Percentiles rank a stretch among this genome's conserved stretches.
Evolutionary conservation across 2,329 filamentous ascomycete genomes (phyloP).

Genomic region (Alternaria rosae): DNA sequence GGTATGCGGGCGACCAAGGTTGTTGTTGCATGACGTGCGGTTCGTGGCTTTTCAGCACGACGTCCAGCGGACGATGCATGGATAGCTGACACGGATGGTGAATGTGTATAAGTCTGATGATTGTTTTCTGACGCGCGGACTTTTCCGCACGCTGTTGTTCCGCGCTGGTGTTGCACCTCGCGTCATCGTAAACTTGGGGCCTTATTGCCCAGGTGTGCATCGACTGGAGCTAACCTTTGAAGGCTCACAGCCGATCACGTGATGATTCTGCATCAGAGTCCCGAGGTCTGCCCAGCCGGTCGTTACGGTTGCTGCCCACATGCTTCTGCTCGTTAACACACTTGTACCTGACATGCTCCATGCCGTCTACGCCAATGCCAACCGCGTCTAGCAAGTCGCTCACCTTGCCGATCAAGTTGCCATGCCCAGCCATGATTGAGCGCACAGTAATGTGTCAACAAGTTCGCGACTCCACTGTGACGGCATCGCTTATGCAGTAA

Average conservation of each 20-base stretch:
- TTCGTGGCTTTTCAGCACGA: neutral
- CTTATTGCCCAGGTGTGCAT: neutral
- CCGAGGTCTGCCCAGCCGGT: too few relatives aligned
- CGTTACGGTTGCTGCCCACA: neutral
- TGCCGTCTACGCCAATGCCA: neutral
- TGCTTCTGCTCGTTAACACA: neutral
- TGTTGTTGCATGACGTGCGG: neutral
- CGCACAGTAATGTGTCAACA: slow-evolving; percentile 9
- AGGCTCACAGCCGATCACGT: neutral
- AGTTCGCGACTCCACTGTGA: slow-evolving; percentile 11
- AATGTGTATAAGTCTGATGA: neutral
- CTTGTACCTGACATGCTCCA: neutral
- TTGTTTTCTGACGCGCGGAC: neutral
- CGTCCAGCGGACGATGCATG: neutral
- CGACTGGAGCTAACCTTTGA: neutral
- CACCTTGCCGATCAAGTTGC: slow-evolving; percentile 1
- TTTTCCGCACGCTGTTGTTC: neutral
- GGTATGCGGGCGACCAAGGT: neutral
- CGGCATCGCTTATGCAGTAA: slow-evolving; percentile 9
- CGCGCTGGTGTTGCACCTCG: neutral
- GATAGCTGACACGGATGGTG: neutral
- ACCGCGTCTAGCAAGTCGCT: neutral
- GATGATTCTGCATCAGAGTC: neutral
- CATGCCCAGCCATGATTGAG: neutral
- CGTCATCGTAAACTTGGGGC: neutral